A percentile compares a stretch with the other conserved stretches of the same genome.
phyloP scores from a whole-genome alignment of 2,329 filamentous ascomycete species.

The Lasiodiplodia hormozganensis region DNA sequence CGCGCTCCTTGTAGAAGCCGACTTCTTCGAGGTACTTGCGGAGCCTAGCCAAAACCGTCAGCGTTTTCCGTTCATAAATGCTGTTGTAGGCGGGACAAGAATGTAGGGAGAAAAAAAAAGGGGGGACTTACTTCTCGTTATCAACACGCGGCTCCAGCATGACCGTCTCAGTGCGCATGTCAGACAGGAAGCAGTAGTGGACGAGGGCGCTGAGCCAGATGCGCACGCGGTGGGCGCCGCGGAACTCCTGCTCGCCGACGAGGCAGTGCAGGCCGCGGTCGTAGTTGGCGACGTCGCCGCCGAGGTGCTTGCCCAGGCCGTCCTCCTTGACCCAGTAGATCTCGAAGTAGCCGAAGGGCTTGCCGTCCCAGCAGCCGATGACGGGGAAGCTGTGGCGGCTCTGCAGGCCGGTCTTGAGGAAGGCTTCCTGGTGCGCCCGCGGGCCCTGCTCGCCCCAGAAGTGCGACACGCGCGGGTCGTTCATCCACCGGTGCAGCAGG shows the following conservation, averaged over 20 bases:
- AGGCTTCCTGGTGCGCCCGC: conserved; percentile 65
- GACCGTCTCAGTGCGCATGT: conserved; percentile 81
- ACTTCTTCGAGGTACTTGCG: conserved; percentile 72
- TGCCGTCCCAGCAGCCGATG: conserved; percentile 92
- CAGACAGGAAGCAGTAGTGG: conserved; percentile 82
- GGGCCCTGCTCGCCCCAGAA: conserved; percentile 79
- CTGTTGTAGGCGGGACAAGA: not conserved
- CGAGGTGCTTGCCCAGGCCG: conserved; percentile 72
- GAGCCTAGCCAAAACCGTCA: conserved; percentile 57
- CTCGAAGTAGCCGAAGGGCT: conserved; percentile 97
- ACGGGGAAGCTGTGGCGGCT: conserved; percentile 83
- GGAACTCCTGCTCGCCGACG: conserved; percentile 89
- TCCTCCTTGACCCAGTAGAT: conserved; percentile 99
- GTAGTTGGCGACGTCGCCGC: conserved; percentile 72
- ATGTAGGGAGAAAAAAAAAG: not conserved
- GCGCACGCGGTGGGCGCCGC: conserved; percentile 76
- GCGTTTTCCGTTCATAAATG: not conserved
- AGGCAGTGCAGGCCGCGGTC: conserved; percentile 89
- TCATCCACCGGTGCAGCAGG: conserved; percentile 87
- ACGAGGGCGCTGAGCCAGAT: conserved; percentile 85
- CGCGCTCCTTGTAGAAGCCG: conserved; percentile 86
- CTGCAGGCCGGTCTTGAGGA: conserved; percentile 70
- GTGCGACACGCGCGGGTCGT: conserved; percentile 79
- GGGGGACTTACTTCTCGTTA: conserved; percentile 76
- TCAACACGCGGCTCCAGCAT: conserved; percentile 91